phyloP scores from a whole-genome alignment of 169 alveolate genomes.

The Eimeria tenella region DNA sequence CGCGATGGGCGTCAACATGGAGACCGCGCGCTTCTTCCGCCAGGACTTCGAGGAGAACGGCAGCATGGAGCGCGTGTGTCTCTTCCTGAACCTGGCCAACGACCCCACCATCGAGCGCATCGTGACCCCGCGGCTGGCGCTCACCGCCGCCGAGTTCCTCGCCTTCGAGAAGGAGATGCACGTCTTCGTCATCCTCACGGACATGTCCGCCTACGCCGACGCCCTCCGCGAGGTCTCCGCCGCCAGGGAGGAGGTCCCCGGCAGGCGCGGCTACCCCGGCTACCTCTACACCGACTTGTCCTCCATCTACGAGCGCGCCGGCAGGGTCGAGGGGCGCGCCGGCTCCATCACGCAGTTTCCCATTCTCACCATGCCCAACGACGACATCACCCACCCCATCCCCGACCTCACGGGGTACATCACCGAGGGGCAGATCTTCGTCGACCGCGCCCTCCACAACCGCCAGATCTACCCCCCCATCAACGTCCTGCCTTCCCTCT shows the following conservation, averaged over 20 bases:
- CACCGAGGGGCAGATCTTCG: slow-evolving; percentile 99
- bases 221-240: slow-evolving; percentile 99
- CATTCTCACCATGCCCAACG: slow-evolving; percentile 99
- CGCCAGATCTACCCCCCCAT: slow-evolving; percentile 96
- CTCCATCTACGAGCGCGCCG: slow-evolving; percentile 99
- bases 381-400: slow-evolving; percentile 97
- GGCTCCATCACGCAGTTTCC: slow-evolving; percentile 99
- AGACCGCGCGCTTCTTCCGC: slow-evolving; percentile 99
- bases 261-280: slow-evolving; percentile 99
- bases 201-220: slow-evolving; percentile 99
- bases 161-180: slow-evolving; percentile 99
- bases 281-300: slow-evolving; percentile 99
- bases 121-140: slow-evolving; percentile 98
- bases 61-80: slow-evolving; percentile 98
- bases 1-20: slow-evolving; percentile 99
- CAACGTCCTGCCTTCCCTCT: slow-evolving; percentile 97
- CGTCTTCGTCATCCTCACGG: slow-evolving; percentile 99
- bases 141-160: slow-evolving; percentile 99
- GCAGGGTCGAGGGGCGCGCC: slow-evolving; percentile 98
- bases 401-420: slow-evolving; percentile 93
- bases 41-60: slow-evolving; percentile 99
- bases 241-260: slow-evolving; percentile 99
- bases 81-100: slow-evolving; percentile 99
- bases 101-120: slow-evolving; percentile 99
- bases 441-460: slow-evolving; percentile 98